Conservation (phyloP, 192 early-diverging fungal species). For the Entomortierella beljakovae region DNA sequence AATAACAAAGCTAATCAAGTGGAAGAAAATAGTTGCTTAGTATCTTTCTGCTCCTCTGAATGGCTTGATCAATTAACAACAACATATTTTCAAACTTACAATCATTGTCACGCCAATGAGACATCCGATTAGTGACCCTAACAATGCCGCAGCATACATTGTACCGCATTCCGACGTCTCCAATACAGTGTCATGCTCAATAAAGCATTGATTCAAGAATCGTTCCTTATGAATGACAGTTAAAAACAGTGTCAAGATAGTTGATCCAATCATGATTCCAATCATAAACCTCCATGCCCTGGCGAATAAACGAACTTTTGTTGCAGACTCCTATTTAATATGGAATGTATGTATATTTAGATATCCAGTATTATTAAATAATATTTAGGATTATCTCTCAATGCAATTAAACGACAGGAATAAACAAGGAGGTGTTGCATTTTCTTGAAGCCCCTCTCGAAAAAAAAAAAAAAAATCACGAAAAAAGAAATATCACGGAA, state of each 20-base stretch:
- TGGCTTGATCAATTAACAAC: no score
- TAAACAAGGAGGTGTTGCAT: no score
- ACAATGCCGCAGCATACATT: constrained; percentile 42
- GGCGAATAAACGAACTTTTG: constrained; percentile 33
- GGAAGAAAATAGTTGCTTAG: background rate
- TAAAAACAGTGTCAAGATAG: constrained; percentile 28
- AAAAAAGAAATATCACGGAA: constrained; percentile 1
- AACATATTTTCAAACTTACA: constrained; percentile 17
- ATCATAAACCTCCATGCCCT: constrained; percentile 46
- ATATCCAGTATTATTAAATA: no score
- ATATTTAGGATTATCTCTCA: no score
- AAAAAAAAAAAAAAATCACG: no score
- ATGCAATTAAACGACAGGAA: no score
- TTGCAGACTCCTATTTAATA: constrained; percentile 22
- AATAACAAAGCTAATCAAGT: constrained; percentile 50
- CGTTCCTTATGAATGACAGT: constrained; percentile 32
- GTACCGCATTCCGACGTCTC: constrained; percentile 20
- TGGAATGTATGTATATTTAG: no score
- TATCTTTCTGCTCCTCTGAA: no score
- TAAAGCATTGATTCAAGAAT: constrained; percentile 21
- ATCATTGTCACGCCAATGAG: constrained; percentile 46
- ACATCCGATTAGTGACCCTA: constrained; percentile 40
- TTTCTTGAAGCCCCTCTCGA: no score
- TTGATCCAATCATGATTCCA: constrained; percentile 36
- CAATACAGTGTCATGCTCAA: constrained; percentile 16